Base-by-base conservation (phyloP, 2,329 filamentous ascomycete genomes). In the Aspergillus tamarii region DNA sequence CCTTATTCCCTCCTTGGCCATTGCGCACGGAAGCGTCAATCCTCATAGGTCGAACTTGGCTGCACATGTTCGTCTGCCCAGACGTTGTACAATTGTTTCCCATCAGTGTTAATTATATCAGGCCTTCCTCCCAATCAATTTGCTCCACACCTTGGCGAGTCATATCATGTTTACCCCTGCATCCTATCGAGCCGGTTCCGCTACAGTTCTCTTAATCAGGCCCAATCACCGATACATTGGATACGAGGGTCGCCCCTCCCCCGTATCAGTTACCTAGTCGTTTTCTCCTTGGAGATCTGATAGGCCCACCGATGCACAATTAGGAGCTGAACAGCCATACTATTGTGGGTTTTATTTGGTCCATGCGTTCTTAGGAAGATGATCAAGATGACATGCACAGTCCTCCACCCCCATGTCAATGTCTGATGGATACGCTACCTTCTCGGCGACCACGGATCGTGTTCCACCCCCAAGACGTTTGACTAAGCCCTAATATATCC, bases 181-280 rank as follows among this genome's bases (percentile, higher is more conserved):
- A 60, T 57, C 28, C 55, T 59, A 28, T 59, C 48, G 50, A 60
- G 48, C 59, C 26, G 59, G 59, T 56, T 34, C n/a, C 39, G 36
- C 41, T 57, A 21, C 30, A 9, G 43, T 41, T 55, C 57, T 36
- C 21, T 39, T 19, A 28, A 28, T 6, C 12, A 34, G 11, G 28
- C 34, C 62, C 58, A 64, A 60, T 60, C 41, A 61, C 26, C 16
- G 10, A 28, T 26, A 14, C 28, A 21, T 11, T 50, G 58, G 58
- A 64, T 64, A 64, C 62, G 57, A 64, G 62, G 53, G 21, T 58
- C 53, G 43, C 57, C 39, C 45, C 32, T 39, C 39, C 39, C 39
- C 16, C 39, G 52, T 60, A 34, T 56, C 36, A 43, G 36, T 41
- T 26, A 11, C 45, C 57, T 53, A 34, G 53, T 16, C 57, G 10